These are phyloP conservation scores for Trichoderma lentiforme DNA, from an alignment of 2,329 filamentous ascomycete species.

Conservation along the genomic window DNA sequence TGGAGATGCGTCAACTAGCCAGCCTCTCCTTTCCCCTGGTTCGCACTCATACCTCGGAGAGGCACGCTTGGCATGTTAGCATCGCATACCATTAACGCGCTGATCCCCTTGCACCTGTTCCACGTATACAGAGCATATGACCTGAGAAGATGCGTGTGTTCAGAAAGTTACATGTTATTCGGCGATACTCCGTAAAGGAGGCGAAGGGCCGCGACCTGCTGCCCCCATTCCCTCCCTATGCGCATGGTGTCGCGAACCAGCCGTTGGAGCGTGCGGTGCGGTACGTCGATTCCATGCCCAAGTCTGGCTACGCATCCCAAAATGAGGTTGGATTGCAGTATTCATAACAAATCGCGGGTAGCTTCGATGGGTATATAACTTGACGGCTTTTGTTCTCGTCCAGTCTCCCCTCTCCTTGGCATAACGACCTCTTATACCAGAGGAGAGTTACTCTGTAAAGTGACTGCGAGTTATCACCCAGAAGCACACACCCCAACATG, in stretches of 20 bases:
- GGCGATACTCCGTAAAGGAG: neutral
- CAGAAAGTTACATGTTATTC: neutral
- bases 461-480: neutral
- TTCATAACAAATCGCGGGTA: neutral
- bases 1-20: no score
- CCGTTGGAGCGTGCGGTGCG: no score
- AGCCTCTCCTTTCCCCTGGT: neutral
- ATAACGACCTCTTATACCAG: neutral
- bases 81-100: neutral
- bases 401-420: neutral
- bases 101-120: neutral
- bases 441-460: neutral
- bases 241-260: neutral
- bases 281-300: neutral
- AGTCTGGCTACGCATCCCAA: neutral
- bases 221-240: neutral
- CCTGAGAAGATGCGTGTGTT: neutral
- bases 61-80: neutral
- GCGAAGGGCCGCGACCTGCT: neutral
- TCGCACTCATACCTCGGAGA: neutral
- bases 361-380: neutral
- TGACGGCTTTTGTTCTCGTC: neutral
- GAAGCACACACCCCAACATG: constrained; percentile 10
- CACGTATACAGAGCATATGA: neutral
- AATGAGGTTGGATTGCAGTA: neutral